Base-by-base conservation (phyloP, 345 rosid species). In the Syzygium oleosum region DNA sequence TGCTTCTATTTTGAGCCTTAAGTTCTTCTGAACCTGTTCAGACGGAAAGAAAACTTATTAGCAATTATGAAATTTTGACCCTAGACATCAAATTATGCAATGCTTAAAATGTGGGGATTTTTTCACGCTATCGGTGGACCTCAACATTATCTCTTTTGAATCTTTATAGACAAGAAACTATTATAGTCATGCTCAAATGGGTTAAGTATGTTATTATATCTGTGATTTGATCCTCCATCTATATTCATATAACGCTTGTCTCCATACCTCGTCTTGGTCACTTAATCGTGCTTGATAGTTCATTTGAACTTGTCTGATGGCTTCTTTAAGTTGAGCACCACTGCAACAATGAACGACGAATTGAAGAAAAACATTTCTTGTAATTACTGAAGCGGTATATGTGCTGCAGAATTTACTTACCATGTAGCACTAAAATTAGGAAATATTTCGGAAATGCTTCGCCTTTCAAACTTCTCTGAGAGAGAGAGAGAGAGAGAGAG, bases 361-460 rank as follows among this genome's bases (percentile, higher is more conserved):
- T 49, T 59, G 53, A 59, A 54, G 38, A 10, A 34, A 31, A 54
- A 15, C 31, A 3, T 6, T 8, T 61, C 17, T 52, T 10, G 65
- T 16, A 58, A 52, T 43, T 55, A 77, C 41, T 31, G 31, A 54
- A 41, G 84, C 27, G 34, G 25, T 25, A 85, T 4, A 83, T 84
- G 58, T 51, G 51, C 34, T 86, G 29, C 9, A 58, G 63, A 58
- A 54, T 73, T 51, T 63, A 84, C 94, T 89, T 84, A 94, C 95
- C 90, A 92, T 59, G 90, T 92, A 87, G 93, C 63, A 85, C 92
- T 88, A 88, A 95, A 95, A 86, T 95, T 92, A 31, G 97, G 97
- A 56, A 93, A 89, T 78, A 92, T 84, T 86, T 94, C 96, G 56
- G 95, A 90, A 84, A 93, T 90, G 83, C 88, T 91, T 86, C 93